phyloP scores from a whole-genome alignment of 306 rosid genomes.

The Mucuna pruriens region DNA sequence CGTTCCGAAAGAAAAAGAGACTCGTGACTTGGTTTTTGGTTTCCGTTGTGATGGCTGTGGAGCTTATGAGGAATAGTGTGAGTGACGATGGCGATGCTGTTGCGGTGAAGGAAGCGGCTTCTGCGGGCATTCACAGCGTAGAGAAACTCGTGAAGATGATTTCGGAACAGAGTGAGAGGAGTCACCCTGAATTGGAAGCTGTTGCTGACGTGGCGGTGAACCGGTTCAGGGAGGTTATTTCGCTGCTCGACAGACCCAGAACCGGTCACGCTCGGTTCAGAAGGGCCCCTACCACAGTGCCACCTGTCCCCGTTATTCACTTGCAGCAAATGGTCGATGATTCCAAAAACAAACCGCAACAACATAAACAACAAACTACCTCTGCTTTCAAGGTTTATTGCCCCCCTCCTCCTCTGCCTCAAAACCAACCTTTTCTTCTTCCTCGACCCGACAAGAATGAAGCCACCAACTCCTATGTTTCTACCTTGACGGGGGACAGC shows the following conservation, averaged over 20 bases:
- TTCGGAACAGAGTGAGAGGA: conserved; percentile 38
- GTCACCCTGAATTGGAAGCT: conserved; percentile 31
- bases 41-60: conserved; percentile 49
- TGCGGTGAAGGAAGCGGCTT: conserved; percentile 70
- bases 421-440: neutral
- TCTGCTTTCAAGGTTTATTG: conserved; percentile 74
- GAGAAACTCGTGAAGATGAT: conserved; percentile 67
- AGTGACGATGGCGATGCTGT: conserved; percentile 29
- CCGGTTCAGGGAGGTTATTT: conserved; percentile 71
- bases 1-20: neutral
- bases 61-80: conserved; percentile 34
- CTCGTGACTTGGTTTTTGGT: neutral
- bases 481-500: conserved; percentile 56
- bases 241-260: conserved; percentile 56
- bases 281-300: conserved; percentile 43
- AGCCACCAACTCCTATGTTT: conserved; percentile 55
- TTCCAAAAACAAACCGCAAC: conserved; percentile 27
- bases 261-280: conserved; percentile 88
- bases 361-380: neutral
- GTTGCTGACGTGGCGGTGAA: conserved; percentile 67
- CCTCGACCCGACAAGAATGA: conserved; percentile 54
- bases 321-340: conserved; percentile 14
- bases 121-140: conserved; percentile 72
- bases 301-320: conserved; percentile 13
- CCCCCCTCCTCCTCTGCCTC: conserved; percentile 47